Percentiles rank a stretch among this genome's conserved stretches.
Evolutionary conservation across 208 protist genomes (phyloP).

Genomic region (Leishmania tropica): DNA sequence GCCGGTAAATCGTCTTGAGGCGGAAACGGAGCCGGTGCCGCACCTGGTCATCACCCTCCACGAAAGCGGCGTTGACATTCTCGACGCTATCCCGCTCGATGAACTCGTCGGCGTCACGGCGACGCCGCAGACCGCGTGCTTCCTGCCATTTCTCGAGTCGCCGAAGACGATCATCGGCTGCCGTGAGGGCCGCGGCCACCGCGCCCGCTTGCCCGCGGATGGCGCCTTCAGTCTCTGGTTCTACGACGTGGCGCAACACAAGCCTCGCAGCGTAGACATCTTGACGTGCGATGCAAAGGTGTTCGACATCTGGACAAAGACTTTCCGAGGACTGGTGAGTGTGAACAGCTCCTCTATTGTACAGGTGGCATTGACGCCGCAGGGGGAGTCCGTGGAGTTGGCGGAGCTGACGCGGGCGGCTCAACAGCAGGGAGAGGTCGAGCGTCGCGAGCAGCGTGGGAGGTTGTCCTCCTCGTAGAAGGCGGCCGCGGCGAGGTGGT

Average conservation of each 20-base stretch:
- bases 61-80: constrained; percentile 48
- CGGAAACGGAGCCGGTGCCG: constrained; percentile 37
- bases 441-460: constrained; percentile 10
- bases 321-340: constrained; percentile 70
- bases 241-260: constrained; percentile 37
- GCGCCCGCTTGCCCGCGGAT: constrained; percentile 50
- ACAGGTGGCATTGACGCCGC: constrained; percentile 50
- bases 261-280: constrained; percentile 52
- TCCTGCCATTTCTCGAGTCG: constrained; percentile 54
- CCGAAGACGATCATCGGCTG: constrained; percentile 59
- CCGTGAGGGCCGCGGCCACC: constrained; percentile 59
- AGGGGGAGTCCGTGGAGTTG: constrained; percentile 24
- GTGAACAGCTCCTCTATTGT: constrained; percentile 85
- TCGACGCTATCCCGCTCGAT: constrained; percentile 57
- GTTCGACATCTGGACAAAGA: constrained; percentile 78
- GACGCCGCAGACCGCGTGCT: constrained; percentile 41
- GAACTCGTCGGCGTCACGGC: constrained; percentile 73
- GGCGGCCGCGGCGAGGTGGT: neutral
- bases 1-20: constrained; percentile 36
- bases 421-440: constrained; percentile 37
- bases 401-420: constrained; percentile 36
- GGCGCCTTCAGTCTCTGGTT: constrained; percentile 82
- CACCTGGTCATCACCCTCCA: constrained; percentile 67
- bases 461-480: neutral
- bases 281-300: constrained; percentile 75